These are phyloP conservation scores for Ramularia endophylla DNA, from an alignment of 2,329 filamentous ascomycete genomes.

Conservation along the genomic window DNA sequence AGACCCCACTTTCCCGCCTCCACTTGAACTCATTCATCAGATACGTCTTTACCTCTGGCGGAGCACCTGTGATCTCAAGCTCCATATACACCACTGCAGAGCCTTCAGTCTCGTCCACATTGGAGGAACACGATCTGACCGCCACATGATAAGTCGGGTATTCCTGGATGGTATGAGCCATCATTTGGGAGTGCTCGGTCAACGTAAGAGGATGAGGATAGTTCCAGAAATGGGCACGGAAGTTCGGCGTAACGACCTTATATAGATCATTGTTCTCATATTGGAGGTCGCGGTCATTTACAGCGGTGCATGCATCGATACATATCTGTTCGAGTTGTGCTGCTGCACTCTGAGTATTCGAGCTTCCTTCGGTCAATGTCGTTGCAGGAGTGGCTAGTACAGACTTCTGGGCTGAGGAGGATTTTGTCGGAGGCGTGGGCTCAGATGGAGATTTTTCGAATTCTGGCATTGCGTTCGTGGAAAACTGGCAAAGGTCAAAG, in stretches of 20 bases:
- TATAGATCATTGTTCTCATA: slow-evolving; percentile 5
- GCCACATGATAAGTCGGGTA: slow-evolving; percentile 8
- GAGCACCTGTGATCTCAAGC: slow-evolving; percentile 9
- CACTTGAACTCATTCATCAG: slow-evolving; percentile 12
- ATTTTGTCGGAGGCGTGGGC: too few species aligned
- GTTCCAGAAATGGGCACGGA: slow-evolving; percentile 11
- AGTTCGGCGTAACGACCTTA: slow-evolving; percentile 8
- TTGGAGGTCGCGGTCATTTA: slow-evolving; percentile 9
- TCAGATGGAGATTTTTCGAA: too few species aligned
- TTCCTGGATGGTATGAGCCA: slow-evolving; percentile 6
- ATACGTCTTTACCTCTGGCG: slow-evolving; percentile 4
- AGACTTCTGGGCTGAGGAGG: too few species aligned
- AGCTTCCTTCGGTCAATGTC: too few species aligned
- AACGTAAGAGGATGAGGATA: slow-evolving; percentile 9
- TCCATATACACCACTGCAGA: slow-evolving; percentile 9
- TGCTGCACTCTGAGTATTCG: neutral
- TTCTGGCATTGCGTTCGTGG: too few species aligned
- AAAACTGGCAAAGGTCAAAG: too few species aligned
- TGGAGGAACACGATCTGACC: slow-evolving; percentile 4
- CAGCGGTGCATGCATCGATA: slow-evolving; percentile 4
- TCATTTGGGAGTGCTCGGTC: slow-evolving; percentile 5
- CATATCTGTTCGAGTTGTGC: slow-evolving; percentile 12
- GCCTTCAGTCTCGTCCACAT: slow-evolving; percentile 8
- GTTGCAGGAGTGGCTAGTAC: too few species aligned
- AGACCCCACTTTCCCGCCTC: slow-evolving; percentile 5